phyloP scores from a whole-genome alignment of 164 flowering plant genomes.

The Vitis labrusca region DNA sequence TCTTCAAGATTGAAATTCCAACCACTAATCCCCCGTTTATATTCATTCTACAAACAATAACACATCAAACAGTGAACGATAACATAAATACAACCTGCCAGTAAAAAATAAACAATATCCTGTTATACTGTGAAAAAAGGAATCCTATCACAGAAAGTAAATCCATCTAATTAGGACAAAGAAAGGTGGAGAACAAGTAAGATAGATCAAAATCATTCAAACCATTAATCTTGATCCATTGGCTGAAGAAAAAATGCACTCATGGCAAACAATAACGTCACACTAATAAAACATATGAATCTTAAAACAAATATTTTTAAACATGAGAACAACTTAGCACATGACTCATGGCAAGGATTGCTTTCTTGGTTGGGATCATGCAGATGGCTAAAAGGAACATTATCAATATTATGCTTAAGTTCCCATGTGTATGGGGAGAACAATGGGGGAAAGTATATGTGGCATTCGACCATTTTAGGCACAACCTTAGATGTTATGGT shows the following conservation, averaged over 20 bases:
- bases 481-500: too few species aligned
- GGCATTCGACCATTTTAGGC: neutral
- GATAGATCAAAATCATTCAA: neutral
- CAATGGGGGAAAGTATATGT: too few species aligned
- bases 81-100: neutral
- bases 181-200: neutral
- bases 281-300: neutral
- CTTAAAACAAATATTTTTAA: neutral
- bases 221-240: neutral
- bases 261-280: neutral
- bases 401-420: too few species aligned
- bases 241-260: neutral
- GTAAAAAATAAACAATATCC: neutral
- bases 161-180: neutral
- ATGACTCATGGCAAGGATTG: too few species aligned
- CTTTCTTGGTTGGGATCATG: too few species aligned
- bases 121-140: neutral
- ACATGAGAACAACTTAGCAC: neutral
- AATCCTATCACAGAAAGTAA: neutral
- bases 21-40: conserved; percentile 92
- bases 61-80: neutral
- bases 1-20: conserved; percentile 97
- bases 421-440: too few species aligned
- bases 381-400: too few species aligned
- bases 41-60: conserved; percentile 62